Percentiles rank a stretch among this genome's conserved stretches.
Conservation (phyloP, 805 yeast species). For the Vanderwaltozyma verrucispora region DNA sequence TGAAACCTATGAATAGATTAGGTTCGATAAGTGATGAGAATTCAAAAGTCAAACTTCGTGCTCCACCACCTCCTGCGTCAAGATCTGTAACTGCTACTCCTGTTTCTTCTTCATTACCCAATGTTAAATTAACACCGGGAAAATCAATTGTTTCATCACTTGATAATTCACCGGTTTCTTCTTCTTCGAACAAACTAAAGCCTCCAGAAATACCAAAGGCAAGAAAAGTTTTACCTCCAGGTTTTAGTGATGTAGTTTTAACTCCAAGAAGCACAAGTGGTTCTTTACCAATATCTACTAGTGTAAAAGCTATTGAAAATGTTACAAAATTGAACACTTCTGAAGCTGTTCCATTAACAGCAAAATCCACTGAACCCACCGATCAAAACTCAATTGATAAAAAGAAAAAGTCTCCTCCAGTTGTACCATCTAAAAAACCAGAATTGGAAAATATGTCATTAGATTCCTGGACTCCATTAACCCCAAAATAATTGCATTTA, state of each 20-base stretch:
- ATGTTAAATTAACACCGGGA: background rate
- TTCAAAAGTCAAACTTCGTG: constrained; percentile 7
- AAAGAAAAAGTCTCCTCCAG: constrained; percentile 16
- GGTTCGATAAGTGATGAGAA: background rate
- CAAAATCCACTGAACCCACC: too few relatives aligned
- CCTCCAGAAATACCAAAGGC: constrained; percentile 27
- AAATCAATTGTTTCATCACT: background rate
- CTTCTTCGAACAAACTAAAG: too few relatives aligned
- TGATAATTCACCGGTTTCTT: background rate
- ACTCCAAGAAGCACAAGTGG: constrained; percentile 21
- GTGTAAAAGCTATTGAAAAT: too few relatives aligned
- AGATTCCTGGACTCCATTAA: constrained; percentile 44
- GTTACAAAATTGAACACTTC: too few relatives aligned
- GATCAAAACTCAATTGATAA: too few relatives aligned
- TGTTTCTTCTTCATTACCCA: background rate
- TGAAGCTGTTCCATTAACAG: background rate
- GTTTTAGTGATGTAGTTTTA: constrained; percentile 26
- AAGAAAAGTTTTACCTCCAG: constrained; percentile 30
- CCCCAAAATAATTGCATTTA: constrained; percentile 31
- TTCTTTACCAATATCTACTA: background rate
- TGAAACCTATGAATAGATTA: background rate
- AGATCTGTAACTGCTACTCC: background rate
- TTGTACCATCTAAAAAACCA: constrained; percentile 23
- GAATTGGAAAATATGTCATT: constrained; percentile 20
- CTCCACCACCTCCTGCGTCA: constrained; percentile 16